phyloP scores from a whole-genome alignment of 1,139 yeast species.

The Yamadazyma taylorii region DNA sequence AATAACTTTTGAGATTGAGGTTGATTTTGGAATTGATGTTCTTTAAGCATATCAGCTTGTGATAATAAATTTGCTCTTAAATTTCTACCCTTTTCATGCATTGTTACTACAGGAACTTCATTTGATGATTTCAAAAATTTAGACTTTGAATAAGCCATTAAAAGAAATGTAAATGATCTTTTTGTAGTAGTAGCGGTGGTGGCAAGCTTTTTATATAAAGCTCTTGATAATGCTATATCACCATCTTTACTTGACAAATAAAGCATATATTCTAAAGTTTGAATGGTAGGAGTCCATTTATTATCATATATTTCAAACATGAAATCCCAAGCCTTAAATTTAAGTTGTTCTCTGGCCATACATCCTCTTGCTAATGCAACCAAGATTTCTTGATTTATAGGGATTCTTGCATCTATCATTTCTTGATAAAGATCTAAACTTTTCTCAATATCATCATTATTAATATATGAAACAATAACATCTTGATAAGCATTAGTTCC shows the following conservation, averaged over 20 bases:
- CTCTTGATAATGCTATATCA: conserved; percentile 72
- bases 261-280: conserved; percentile 67
- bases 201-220: conserved; percentile 60
- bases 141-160: conserved; percentile 56
- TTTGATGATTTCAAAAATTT: conserved; percentile 8
- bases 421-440: conserved; percentile 79
- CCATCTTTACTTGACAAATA: conserved; percentile 77
- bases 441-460: conserved; percentile 62
- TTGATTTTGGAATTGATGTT: too few relatives aligned
- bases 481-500: conserved; percentile 66
- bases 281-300: conserved; percentile 49
- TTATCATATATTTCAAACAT: conserved; percentile 63
- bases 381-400: conserved; percentile 48
- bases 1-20: conserved; percentile 4
- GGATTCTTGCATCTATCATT: conserved; percentile 42
- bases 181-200: conserved; percentile 37
- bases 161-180: conserved; percentile 51
- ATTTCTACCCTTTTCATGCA: conserved; percentile 45
- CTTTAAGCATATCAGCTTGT: conserved; percentile 12
- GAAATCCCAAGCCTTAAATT: conserved; percentile 72
- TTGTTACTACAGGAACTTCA: conserved; percentile 38
- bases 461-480: conserved; percentile 65
- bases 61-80: conserved; percentile 48
- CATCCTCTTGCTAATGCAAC: conserved; percentile 76
- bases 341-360: conserved; percentile 48